These are phyloP conservation scores for Omphalotus guepiniiformis DNA, from an alignment of 768 basidiomycete genomes.

Conservation along the genomic window DNA sequence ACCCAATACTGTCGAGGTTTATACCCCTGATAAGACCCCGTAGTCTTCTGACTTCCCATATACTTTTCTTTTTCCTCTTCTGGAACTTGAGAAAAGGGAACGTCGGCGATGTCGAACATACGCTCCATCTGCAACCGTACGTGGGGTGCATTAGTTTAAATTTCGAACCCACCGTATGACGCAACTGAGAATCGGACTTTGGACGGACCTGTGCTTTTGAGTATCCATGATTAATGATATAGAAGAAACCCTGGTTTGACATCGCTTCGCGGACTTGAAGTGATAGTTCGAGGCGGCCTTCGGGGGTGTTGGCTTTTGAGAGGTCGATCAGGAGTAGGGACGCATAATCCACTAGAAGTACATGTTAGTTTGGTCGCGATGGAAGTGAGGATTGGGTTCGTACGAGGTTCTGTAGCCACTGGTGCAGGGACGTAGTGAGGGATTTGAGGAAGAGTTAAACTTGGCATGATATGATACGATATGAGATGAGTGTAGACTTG, in stretches of 20 bases:
- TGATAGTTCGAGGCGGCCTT: constrained; percentile 25
- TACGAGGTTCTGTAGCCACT: constrained; percentile 27
- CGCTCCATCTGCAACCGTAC: constrained; percentile 37
- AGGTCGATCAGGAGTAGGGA: constrained; percentile 37
- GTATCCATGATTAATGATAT: constrained; percentile 46
- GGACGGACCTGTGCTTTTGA: constrained; percentile 32
- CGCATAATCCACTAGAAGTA: constrained; percentile 36
- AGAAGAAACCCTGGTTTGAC: constrained; percentile 38
- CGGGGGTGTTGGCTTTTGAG: constrained; percentile 22
- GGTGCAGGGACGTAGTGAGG: constrained; percentile 32
- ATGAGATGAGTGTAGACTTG: too few species aligned
- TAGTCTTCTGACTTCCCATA: constrained; percentile 34
- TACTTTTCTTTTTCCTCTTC: constrained; percentile 40
- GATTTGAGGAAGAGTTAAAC: constrained; percentile 19
- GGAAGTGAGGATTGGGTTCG: constrained; percentile 7
- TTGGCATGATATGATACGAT: constrained; percentile 20
- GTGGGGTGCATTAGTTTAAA: too few species aligned
- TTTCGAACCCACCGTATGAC: too few species aligned
- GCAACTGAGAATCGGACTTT: background rate
- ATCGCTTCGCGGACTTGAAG: constrained; percentile 31
- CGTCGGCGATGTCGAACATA: constrained; percentile 44
- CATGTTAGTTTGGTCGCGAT: background rate
- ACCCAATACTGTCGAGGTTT: constrained; percentile 51
- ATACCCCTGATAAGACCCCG: constrained; percentile 49
- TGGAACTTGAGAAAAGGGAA: constrained; percentile 36